Conservation (phyloP, 1,284 basidiomycete species). For the Caloboletus firmus region DNA sequence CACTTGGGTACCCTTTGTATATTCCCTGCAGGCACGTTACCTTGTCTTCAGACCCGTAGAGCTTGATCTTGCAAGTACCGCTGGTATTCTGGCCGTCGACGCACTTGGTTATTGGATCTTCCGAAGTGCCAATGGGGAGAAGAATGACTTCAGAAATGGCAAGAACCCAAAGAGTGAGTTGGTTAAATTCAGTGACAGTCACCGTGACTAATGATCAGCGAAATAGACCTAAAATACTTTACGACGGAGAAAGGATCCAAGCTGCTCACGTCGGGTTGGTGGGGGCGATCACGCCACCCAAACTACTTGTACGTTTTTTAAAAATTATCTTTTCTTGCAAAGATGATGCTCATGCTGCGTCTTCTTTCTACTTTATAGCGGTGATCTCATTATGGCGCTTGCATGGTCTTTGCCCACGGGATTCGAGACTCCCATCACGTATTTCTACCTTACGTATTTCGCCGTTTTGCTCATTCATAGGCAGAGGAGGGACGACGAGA, state of each 20-base stretch:
- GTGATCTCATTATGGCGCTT: constrained; percentile 87
- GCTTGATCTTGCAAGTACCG: constrained; percentile 66
- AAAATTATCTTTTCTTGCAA: background rate
- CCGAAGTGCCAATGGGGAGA: constrained; percentile 86
- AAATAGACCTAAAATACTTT: constrained; percentile 75
- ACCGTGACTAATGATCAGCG: constrained; percentile 2
- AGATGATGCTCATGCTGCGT: background rate
- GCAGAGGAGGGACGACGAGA: constrained; percentile 90
- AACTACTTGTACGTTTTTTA: constrained; percentile 76
- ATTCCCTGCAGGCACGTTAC: constrained; percentile 92
- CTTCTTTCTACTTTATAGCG: constrained; percentile 43
- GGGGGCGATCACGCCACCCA: constrained; percentile 93
- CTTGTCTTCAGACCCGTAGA: constrained; percentile 86
- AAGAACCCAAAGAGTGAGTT: constrained; percentile 86
- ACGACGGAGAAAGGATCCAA: constrained; percentile 87
- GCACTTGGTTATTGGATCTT: constrained; percentile 90
- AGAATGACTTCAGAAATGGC: constrained; percentile 94
- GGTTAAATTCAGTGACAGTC: background rate
- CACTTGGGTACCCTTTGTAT: constrained; percentile 93
- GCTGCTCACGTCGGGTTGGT: constrained; percentile 95
- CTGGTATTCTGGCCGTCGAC: constrained; percentile 69
- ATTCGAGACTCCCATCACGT: constrained; percentile 90
- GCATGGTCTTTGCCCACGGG: constrained; percentile 95
- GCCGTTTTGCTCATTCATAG: constrained; percentile 88
- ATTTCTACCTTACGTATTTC: constrained; percentile 95